These are phyloP conservation scores for Xylaria curta DNA, from an alignment of 495 filamentous ascomycete species.

Conservation along the genomic window DNA sequence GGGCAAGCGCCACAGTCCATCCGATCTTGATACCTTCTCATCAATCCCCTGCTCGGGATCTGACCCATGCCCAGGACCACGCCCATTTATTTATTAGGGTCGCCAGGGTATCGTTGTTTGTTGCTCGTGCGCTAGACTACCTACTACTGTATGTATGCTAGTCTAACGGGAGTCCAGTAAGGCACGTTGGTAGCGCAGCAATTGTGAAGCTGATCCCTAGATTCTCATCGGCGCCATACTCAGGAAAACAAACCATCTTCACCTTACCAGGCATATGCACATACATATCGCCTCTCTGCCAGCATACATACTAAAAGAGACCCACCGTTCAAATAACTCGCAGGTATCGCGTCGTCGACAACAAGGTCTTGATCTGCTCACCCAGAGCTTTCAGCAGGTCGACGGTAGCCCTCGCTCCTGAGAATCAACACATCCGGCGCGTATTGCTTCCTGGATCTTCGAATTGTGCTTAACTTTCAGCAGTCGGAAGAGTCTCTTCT, in stretches of 20 bases:
- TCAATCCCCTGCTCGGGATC: conserved; percentile 19
- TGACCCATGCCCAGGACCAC: conserved; percentile 13
- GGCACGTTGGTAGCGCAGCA: not conserved
- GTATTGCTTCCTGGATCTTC: not conserved
- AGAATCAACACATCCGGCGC: conserved; percentile 10
- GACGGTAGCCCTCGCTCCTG: not conserved
- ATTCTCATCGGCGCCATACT: conserved; percentile 12
- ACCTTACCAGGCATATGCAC: not conserved
- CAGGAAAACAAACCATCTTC: not conserved
- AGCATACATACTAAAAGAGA: not conserved
- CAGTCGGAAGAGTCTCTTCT: conserved; percentile 6
- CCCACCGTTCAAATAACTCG: not conserved
- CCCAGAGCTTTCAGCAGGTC: not conserved
- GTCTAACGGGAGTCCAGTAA: conserved; percentile 14
- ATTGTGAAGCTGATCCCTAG: conserved; percentile 11
- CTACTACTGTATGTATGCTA: not conserved
- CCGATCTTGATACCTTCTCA: conserved; percentile 20
- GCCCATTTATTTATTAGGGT: conserved; percentile 14
- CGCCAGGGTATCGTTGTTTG: conserved; percentile 20
- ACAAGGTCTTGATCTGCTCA: not conserved
- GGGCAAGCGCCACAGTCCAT: conserved; percentile 18
- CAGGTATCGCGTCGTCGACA: not conserved
- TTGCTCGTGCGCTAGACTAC: conserved; percentile 19
- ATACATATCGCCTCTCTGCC: not conserved
- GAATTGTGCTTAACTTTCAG: not conserved